A percentile compares a stretch with the other conserved stretches of the same genome.
phyloP scores from a whole-genome alignment of 2,329 filamentous ascomycete species.

The Pseudogymnoascus sp. region DNA sequence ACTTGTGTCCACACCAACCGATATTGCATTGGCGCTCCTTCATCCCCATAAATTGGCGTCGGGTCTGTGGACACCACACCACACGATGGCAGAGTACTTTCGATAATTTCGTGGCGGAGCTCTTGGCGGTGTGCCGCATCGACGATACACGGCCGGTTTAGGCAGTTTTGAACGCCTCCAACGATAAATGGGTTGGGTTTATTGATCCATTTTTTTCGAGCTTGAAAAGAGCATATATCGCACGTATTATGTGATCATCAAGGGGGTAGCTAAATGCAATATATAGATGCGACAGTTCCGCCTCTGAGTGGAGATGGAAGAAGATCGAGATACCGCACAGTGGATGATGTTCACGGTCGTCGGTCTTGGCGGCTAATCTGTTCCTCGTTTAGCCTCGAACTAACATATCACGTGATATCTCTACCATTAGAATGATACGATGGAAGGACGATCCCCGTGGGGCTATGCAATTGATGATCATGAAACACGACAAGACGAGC shows the following conservation, averaged over 20 bases:
- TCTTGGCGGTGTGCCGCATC: neutral
- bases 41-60: neutral
- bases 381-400: neutral
- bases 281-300: constrained; percentile 1
- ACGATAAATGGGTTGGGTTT: neutral
- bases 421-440: neutral
- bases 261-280: neutral
- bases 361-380: neutral
- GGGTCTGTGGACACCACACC: neutral
- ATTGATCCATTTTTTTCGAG: neutral
- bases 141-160: neutral
- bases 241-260: neutral
- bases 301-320: neutral
- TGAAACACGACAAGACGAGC: neutral
- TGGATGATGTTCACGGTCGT: neutral
- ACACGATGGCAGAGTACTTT: neutral
- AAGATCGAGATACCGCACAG: neutral
- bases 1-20: neutral
- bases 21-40: neutral
- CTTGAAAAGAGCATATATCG: neutral
- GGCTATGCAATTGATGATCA: neutral
- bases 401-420: neutral
- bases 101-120: neutral
- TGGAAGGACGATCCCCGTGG: neutral
- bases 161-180: neutral